Base-by-base conservation (phyloP, 495 filamentous ascomycete species). In the Talaromyces trachyspermus region DNA sequence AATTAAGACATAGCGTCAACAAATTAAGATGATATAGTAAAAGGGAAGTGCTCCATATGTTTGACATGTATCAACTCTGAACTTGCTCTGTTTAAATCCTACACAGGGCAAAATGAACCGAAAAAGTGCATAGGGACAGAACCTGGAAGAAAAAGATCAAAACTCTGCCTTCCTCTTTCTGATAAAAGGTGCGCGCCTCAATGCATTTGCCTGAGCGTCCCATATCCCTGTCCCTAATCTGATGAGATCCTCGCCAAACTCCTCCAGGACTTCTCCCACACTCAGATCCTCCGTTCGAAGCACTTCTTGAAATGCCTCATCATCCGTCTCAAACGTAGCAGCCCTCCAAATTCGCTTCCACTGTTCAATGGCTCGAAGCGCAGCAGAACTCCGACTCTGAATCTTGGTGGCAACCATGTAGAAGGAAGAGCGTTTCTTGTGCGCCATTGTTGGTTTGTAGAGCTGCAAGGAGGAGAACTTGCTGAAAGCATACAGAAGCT, bases 321-420 rank as follows among this genome's bases (percentile, higher is more conserved):
- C 41, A 44, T 57, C 45, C 1, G 54, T 51, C 1, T 58, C 63
- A 49, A 80, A 76, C 0, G 74, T 79, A 5, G 69, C 64, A 17
- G 49, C 14, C 23, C 54, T 59, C 77, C 77, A 81, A 5, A 39
- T 20, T 15, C 33, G 43, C 48, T 71, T 75, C 68, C 72, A 75
- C 14, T 27, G 40, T 8, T 49, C 35, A 5, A 82, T 52, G 1
- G 69, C 68, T 1, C 43, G 30, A 4, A 49, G 15, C 0, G 72
- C 77, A 5, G 59, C 58, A 10, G 51, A 14, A 43, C 47, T 36
- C 12, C 57, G 33, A 3, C 59, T 59, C 18, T 63, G 55, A 12
- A 83, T 60, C 17, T 73, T 54, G 15, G 56, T 71, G 0, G 76
- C 76, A 26, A 83, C 49, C 52, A 82, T 49, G 52, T 82, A 81